Evolutionary conservation across 352 stramenopile genomes (phyloP).

Genomic region (Globisporangium heterothallicum): DNA sequence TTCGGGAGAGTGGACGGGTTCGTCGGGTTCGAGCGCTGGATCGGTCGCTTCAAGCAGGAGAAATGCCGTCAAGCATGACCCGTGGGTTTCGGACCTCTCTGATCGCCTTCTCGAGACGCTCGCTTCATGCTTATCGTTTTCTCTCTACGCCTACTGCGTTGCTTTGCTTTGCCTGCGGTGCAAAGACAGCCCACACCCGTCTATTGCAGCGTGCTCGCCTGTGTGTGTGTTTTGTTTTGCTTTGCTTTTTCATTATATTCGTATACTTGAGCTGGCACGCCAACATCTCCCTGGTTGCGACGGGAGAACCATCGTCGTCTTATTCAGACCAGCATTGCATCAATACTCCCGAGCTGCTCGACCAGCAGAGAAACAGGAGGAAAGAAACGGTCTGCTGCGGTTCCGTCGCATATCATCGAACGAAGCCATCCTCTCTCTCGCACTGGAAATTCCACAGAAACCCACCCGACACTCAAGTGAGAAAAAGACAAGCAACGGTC

Average conservation of each 20-base stretch:
- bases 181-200: no score
- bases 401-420: slow-evolving; percentile 1
- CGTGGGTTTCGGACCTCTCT: not conserved
- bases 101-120: not conserved
- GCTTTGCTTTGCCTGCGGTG: no score
- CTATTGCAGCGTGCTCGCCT: not conserved
- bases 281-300: slow-evolving; percentile 2
- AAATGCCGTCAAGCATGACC: not conserved
- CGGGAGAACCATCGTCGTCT: slow-evolving; percentile 5
- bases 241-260: slow-evolving; percentile 3
- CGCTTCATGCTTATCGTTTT: not conserved
- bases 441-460: not conserved
- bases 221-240: not conserved
- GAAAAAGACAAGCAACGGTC: no score
- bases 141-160: no score
- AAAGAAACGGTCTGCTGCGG: slow-evolving; percentile 4
- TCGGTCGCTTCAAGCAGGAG: not conserved
- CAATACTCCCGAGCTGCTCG: no score
- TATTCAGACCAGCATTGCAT: not conserved
- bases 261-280: slow-evolving; percentile 5
- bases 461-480: no score
- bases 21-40: no score
- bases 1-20: not conserved
- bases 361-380: not conserved
- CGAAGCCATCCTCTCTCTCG: not conserved